Percentiles rank a stretch among this genome's conserved stretches.
Evolutionary conservation across 2,329 filamentous ascomycete species (phyloP).

Genomic region (Fusarium illudens): DNA sequence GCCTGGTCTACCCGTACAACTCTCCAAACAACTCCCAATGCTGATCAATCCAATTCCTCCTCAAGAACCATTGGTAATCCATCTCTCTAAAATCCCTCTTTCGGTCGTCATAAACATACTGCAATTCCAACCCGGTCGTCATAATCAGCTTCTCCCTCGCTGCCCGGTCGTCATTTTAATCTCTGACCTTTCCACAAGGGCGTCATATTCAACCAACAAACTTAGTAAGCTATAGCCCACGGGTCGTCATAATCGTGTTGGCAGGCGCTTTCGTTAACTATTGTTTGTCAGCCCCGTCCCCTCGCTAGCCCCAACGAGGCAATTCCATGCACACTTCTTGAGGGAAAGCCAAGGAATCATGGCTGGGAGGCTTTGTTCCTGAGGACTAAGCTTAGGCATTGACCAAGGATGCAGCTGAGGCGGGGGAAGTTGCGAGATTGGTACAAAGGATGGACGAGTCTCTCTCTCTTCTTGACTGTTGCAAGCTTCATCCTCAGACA

Average conservation of each 20-base stretch:
- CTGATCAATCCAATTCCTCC: conserved; percentile 1
- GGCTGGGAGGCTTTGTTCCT: not conserved
- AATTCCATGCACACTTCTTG: conserved; percentile 20
- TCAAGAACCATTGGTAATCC: not conserved
- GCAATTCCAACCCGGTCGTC: conserved; percentile 8
- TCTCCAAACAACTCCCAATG: not conserved
- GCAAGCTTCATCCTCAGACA: not conserved
- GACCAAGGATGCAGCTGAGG: conserved; percentile 5
- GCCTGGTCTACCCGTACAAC: fast-evolving
- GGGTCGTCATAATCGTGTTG: conserved; percentile 10
- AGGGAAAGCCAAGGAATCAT: conserved; percentile 14
- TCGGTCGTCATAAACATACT: conserved; percentile 16
- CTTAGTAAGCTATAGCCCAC: conserved; percentile 3
- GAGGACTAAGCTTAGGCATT: not conserved
- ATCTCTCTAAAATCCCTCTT: not conserved
- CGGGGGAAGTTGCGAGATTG: conserved; percentile 10
- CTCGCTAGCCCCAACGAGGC: conserved; percentile 22
- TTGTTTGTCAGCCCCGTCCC: conserved; percentile 20
- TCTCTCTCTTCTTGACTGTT: not conserved
- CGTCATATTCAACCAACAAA: conserved; percentile 26
- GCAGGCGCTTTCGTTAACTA: not conserved
- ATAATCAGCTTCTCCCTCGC: not conserved
- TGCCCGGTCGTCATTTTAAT: conserved; percentile 4
- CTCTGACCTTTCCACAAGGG: not conserved
- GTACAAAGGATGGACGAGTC: conserved; percentile 13